These are phyloP conservation scores for Fusarium nanum DNA, from an alignment of 2,329 filamentous ascomycete genomes.

Conservation along the genomic window DNA sequence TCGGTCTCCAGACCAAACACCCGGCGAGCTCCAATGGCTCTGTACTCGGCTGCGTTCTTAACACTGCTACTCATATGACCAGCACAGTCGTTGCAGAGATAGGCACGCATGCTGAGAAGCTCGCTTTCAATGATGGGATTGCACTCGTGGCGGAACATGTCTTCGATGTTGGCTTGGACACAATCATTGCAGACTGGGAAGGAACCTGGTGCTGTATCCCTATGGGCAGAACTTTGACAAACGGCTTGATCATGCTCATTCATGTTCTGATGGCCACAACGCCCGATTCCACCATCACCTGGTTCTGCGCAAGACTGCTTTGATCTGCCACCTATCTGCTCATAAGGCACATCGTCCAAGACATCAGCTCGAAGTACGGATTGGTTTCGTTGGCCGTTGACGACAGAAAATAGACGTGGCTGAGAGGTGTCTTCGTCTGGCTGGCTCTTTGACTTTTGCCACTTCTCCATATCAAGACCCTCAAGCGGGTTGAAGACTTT, in stretches of 20 bases:
- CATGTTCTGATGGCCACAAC: constrained; percentile 10
- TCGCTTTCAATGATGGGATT: constrained; percentile 36
- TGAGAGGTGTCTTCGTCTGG: not conserved
- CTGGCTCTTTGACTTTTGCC: constrained; percentile 15
- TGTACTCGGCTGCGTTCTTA: constrained; percentile 8
- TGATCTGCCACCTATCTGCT: not conserved
- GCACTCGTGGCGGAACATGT: constrained; percentile 27
- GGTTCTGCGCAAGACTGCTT: constrained; percentile 32
- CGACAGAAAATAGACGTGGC: constrained; percentile 23
- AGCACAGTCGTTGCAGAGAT: constrained; percentile 52
- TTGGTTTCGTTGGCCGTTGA: constrained; percentile 5
- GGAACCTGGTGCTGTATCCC: constrained; percentile 14
- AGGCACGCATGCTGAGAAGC: constrained; percentile 52
- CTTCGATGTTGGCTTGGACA: constrained; percentile 27
- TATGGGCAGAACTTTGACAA: constrained; percentile 37
- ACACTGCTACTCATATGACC: constrained; percentile 2
- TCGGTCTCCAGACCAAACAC: constrained; percentile 45
- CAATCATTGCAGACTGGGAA: constrained; percentile 45
- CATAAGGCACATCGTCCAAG: constrained; percentile 25
- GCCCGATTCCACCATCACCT: constrained; percentile 16
- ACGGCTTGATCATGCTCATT: constrained; percentile 14
- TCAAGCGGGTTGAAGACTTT: constrained; percentile 34
- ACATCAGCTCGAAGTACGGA: constrained; percentile 28
- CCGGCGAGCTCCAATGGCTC: constrained; percentile 26
- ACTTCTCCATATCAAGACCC: constrained; percentile 36